These are phyloP conservation scores for Lithocarpus polystachyus DNA, from an alignment of 306 rosid genomes.

Conservation along the genomic window DNA sequence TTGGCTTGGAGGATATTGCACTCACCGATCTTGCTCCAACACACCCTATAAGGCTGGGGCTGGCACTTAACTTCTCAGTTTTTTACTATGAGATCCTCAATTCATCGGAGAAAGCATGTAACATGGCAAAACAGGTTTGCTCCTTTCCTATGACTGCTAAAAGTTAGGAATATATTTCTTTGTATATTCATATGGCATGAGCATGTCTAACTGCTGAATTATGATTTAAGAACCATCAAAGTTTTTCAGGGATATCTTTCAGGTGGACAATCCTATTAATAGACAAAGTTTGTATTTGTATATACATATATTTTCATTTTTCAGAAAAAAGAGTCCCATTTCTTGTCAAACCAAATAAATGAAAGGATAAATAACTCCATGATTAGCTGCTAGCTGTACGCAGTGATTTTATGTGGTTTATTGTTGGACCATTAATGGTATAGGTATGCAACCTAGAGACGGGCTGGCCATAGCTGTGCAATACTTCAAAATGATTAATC, in stretches of 20 bases:
- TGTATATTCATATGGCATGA: too few species aligned
- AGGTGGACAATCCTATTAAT: too few species aligned
- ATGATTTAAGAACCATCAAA: too few species aligned
- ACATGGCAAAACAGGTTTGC: slow-evolving; percentile 75
- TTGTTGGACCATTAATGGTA: neutral
- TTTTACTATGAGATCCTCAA: slow-evolving; percentile 79
- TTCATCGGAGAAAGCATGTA: slow-evolving; percentile 76
- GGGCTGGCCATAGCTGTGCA: too few species aligned
- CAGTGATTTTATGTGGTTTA: neutral
- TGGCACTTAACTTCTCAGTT: slow-evolving; percentile 72
- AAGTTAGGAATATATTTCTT: neutral
- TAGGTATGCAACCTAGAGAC: too few species aligned
- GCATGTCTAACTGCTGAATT: too few species aligned
- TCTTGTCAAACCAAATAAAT: neutral
- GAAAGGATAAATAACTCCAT: neutral
- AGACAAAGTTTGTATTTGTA: too few species aligned
- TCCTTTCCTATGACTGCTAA: neutral
- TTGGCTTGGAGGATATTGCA: slow-evolving; percentile 51
- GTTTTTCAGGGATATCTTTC: too few species aligned
- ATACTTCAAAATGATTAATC: too few species aligned
- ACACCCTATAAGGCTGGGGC: slow-evolving; percentile 78
- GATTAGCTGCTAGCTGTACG: neutral
- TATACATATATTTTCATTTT: too few species aligned
- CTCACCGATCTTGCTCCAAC: slow-evolving; percentile 64
- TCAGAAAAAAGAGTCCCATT: too few species aligned